phyloP scores from a whole-genome alignment of 140 eudicot genomes.

The Bidens hawaiensis region DNA sequence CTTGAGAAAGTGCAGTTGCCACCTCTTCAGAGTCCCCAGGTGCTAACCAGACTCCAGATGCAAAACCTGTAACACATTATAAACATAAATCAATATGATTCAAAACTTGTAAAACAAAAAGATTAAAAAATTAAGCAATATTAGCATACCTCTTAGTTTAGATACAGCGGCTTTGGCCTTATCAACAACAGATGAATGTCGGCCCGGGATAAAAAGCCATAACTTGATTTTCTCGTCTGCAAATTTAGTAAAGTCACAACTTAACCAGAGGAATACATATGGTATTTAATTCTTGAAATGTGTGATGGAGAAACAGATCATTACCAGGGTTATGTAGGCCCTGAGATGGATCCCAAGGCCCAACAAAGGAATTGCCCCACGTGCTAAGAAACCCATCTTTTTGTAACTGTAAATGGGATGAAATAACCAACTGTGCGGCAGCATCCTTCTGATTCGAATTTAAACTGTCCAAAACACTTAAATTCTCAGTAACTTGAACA shows the following conservation, averaged over 20 bases:
- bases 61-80: slow-evolving; percentile 50
- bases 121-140: neutral
- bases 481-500: neutral
- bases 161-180: slow-evolving; percentile 76
- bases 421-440: slow-evolving; percentile 62
- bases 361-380: slow-evolving; percentile 93
- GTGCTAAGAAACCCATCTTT: slow-evolving; percentile 90
- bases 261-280: slow-evolving; percentile 17
- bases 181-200: slow-evolving; percentile 60
- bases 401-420: slow-evolving; percentile 83
- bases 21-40: slow-evolving; percentile 99
- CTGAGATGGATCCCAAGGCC: slow-evolving; percentile 99
- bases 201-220: slow-evolving; percentile 96
- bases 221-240: slow-evolving; percentile 96
- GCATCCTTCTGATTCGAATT: slow-evolving; percentile 61
- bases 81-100: slow-evolving; percentile 9
- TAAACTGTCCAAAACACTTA: slow-evolving; percentile 36
- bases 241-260: neutral
- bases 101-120: neutral
- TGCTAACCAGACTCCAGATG: slow-evolving; percentile 95
- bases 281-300: neutral
- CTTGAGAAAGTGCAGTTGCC: slow-evolving; percentile 95
- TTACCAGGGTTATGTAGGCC: slow-evolving; percentile 96
- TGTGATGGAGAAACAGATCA: slow-evolving; percentile 12
- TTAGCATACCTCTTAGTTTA: slow-evolving; percentile 70